Evolutionary conservation across 2,329 filamentous ascomycete species (phyloP).

Genomic region (Aureobasidium musti): DNA sequence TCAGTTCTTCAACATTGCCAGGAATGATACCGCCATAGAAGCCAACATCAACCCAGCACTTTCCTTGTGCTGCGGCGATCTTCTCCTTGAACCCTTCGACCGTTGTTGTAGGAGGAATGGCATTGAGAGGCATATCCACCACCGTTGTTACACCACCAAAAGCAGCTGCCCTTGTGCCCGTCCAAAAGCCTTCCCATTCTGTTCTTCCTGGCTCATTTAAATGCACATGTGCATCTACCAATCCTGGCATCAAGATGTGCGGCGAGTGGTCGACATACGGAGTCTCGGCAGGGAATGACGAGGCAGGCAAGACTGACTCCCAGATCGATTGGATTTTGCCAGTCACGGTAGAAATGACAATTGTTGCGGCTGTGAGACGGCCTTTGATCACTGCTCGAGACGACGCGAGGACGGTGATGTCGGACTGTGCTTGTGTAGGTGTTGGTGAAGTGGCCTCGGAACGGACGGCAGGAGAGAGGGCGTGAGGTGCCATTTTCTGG

Average conservation of each 20-base stretch:
- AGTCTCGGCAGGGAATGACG: conserved; percentile 70
- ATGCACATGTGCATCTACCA: conserved; percentile 97
- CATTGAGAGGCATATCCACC: conserved; percentile 96
- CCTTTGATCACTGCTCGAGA: conserved; percentile 78
- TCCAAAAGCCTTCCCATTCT: conserved; percentile 98
- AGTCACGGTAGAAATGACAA: conserved; percentile 72
- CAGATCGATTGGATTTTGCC: conserved; percentile 83
- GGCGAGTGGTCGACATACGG: conserved; percentile 83
- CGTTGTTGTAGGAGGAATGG: conserved; percentile 94
- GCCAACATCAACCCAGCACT: conserved; percentile 98
- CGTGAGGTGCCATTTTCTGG: conserved; percentile 29
- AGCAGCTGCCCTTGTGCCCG: conserved; percentile 88
- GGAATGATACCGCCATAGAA: conserved; percentile 96
- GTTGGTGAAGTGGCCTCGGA: not conserved
- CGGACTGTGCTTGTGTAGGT: conserved; percentile 2
- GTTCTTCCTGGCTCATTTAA: conserved; percentile 95
- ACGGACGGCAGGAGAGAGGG: conserved; percentile 12
- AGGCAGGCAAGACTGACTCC: conserved; percentile 70
- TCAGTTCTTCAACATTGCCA: conserved; percentile 78
- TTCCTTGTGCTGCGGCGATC: conserved; percentile 74
- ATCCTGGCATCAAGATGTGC: conserved; percentile 78
- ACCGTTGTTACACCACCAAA: conserved; percentile 97
- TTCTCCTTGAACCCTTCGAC: conserved; percentile 81
- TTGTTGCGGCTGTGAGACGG: conserved; percentile 76
- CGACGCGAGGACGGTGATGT: conserved; percentile 68